Conservation (phyloP, 1,139 yeast genomes). For the Oligophagozyma castellii region DNA sequence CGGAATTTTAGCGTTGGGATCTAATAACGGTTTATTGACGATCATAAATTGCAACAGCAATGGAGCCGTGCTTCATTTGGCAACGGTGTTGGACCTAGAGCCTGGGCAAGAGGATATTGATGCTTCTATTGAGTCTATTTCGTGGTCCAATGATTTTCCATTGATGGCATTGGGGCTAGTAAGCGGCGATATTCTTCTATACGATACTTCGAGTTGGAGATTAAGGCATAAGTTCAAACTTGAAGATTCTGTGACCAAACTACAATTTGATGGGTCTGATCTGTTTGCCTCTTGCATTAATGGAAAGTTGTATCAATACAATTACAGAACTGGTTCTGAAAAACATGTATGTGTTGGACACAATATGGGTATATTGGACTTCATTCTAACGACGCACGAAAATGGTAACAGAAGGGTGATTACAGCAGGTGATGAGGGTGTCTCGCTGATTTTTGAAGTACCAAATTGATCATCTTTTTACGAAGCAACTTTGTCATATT, state of each 20-base stretch:
- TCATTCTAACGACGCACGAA: slow-evolving; percentile 34
- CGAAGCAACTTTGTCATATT: too few relatives aligned
- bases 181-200: slow-evolving; percentile 69
- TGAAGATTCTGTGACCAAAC: slow-evolving; percentile 73
- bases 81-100: slow-evolving; percentile 45
- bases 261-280: slow-evolving; percentile 43
- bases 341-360: slow-evolving; percentile 79
- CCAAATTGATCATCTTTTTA: slow-evolving; percentile 19
- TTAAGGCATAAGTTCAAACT: slow-evolving; percentile 56
- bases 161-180: slow-evolving; percentile 81
- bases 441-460: slow-evolving; percentile 54
- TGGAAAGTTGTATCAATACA: slow-evolving; percentile 80
- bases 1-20: slow-evolving; percentile 44
- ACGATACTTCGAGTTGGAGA: slow-evolving; percentile 80
- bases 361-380: slow-evolving; percentile 85
- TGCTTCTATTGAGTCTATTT: slow-evolving; percentile 71
- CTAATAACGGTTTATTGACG: slow-evolving; percentile 74
- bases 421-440: slow-evolving; percentile 98
- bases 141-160: slow-evolving; percentile 60
- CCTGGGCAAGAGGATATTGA: slow-evolving; percentile 57
- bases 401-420: slow-evolving; percentile 41
- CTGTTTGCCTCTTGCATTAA: slow-evolving; percentile 70
- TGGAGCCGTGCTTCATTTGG: slow-evolving; percentile 55
- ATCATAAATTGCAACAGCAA: slow-evolving; percentile 51
- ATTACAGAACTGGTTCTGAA: slow-evolving; percentile 76